Evolutionary conservation across 2,329 filamentous ascomycete species (phyloP).

Genomic region (Fusarium azukiicola): DNA sequence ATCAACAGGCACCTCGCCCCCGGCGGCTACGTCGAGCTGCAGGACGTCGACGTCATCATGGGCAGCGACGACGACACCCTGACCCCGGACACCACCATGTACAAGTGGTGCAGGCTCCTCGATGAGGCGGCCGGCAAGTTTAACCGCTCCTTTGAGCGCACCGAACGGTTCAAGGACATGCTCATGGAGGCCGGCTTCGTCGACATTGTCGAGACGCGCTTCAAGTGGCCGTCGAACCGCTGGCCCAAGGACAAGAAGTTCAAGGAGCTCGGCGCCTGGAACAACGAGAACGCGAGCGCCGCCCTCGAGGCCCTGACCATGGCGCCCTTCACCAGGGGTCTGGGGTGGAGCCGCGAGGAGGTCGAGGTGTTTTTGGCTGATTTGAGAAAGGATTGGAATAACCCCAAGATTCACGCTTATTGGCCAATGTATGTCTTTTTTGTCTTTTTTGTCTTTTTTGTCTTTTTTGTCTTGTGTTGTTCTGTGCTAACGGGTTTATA

Average conservation of each 20-base stretch:
- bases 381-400: conserved; percentile 40
- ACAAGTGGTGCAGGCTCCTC: conserved; percentile 53
- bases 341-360: conserved; percentile 45
- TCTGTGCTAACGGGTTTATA: conserved; percentile 22
- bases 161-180: conserved; percentile 51
- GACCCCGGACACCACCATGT: conserved; percentile 43
- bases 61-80: conserved; percentile 43
- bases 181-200: conserved; percentile 73
- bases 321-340: conserved; percentile 54
- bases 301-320: conserved; percentile 56
- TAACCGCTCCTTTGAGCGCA: conserved; percentile 53
- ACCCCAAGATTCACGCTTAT: conserved; percentile 44
- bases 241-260: conserved; percentile 73
- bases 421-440: conserved; percentile 41
- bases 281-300: conserved; percentile 46
- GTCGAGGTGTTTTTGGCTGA: conserved; percentile 36
- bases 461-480: rapidly evolving
- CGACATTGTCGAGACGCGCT: conserved; percentile 69
- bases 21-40: conserved; percentile 45
- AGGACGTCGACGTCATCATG: conserved; percentile 46
- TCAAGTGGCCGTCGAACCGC: conserved; percentile 70
- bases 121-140: conserved; percentile 54
- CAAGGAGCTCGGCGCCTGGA: conserved; percentile 71
- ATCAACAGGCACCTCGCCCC: conserved; percentile 34
- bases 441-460: rapidly evolving